Percentiles rank a stretch among this genome's conserved stretches.
phyloP scores from a whole-genome alignment of 768 basidiomycete species.

The Rhizopogon sp. region DNA sequence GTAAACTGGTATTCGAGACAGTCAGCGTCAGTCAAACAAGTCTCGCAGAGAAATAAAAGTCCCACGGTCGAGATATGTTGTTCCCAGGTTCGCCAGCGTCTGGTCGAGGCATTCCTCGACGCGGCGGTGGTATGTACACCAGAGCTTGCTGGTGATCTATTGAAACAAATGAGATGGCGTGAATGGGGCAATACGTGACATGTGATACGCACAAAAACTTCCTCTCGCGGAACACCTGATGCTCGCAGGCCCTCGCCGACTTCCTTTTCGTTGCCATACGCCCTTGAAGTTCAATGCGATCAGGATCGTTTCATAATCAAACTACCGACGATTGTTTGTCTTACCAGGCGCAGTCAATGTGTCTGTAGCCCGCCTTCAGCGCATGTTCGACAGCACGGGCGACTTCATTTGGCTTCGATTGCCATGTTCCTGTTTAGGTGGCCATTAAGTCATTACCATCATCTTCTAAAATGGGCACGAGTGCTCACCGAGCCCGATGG shows the following conservation, averaged over 20 bases:
- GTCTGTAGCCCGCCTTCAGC: constrained; percentile 73
- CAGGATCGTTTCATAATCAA: not conserved
- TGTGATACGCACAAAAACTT: constrained; percentile 51
- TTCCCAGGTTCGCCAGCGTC: constrained; percentile 73
- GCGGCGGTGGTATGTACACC: constrained; percentile 62
- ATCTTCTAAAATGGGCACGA: not conserved
- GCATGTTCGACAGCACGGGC: constrained; percentile 67
- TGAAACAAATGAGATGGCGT: no score
- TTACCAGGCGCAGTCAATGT: constrained; percentile 65
- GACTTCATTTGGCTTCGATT: constrained; percentile 71
- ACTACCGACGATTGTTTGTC: not conserved
- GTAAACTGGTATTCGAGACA: constrained; percentile 39
- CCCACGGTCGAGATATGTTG: constrained; percentile 79
- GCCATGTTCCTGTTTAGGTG: constrained; percentile 64
- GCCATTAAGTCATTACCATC: not conserved
- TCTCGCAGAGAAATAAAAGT: constrained; percentile 8
- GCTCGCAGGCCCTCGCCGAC: constrained; percentile 78
- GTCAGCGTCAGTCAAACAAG: not conserved
- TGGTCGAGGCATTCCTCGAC: constrained; percentile 74
- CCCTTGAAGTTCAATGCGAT: constrained; percentile 30
- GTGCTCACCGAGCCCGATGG: constrained; percentile 50
- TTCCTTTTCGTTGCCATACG: constrained; percentile 74
- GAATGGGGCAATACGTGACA: not conserved
- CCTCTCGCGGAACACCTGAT: constrained; percentile 71
- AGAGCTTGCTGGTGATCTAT: constrained; percentile 70